phyloP scores from a whole-genome alignment of 805 yeast genomes.

The Cyberlindnera suaveolens region DNA sequence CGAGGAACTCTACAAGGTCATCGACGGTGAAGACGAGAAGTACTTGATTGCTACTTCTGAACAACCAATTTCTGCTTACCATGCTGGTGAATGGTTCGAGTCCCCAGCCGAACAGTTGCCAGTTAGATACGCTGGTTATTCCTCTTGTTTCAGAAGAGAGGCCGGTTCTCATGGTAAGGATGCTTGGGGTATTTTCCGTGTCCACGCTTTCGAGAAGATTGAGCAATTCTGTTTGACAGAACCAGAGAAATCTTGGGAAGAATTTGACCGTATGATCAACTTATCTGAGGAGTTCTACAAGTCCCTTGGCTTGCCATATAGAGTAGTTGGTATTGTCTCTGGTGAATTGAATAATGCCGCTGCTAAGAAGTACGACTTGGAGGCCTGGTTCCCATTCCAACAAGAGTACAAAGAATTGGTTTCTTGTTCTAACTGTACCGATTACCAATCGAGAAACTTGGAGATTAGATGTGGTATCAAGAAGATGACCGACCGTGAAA shows the following conservation, averaged over 20 bases:
- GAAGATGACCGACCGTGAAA: conserved; percentile 89
- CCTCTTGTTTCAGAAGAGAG: conserved; percentile 98
- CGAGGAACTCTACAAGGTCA: conserved; percentile 94
- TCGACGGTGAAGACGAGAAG: conserved; percentile 96
- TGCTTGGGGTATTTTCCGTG: conserved; percentile 99
- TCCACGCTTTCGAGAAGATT: conserved; percentile 96
- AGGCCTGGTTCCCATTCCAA: conserved; percentile 99
- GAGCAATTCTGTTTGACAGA: conserved; percentile 95
- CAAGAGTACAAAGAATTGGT: conserved; percentile 97
- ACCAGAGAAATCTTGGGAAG: conserved; percentile 97
- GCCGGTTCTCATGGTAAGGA: conserved; percentile 99
- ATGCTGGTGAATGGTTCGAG: conserved; percentile 97
- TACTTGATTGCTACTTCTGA: conserved; percentile 97
- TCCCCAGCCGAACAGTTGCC: conserved; percentile 96
- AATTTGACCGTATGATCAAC: conserved; percentile 92
- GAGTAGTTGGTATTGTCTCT: conserved; percentile 96
- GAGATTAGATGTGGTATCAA: conserved; percentile 99
- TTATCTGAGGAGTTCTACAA: conserved; percentile 89
- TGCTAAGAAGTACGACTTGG: conserved; percentile 96
- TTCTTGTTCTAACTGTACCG: conserved; percentile 98
- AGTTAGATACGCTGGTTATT: conserved; percentile 93
- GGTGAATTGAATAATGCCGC: conserved; percentile 99
- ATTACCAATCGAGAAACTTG: conserved; percentile 96
- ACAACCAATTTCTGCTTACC: conserved; percentile 98
- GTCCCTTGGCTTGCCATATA: conserved; percentile 87